Evolutionary conservation across 2,329 filamentous ascomycete species (phyloP).

Genomic region (Paradendryphiella salina): DNA sequence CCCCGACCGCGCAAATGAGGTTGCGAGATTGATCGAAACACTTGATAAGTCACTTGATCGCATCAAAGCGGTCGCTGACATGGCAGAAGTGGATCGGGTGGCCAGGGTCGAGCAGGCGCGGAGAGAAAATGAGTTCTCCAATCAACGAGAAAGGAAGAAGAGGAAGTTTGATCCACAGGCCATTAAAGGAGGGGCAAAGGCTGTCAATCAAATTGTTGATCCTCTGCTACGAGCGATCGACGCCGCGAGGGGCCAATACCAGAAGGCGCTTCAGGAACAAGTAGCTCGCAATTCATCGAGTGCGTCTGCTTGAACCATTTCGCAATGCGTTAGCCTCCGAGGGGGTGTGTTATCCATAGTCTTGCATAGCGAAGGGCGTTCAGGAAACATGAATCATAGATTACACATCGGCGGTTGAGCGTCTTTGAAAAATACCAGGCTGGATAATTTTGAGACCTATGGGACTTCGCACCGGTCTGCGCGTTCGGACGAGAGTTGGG

Average conservation of each 20-base stretch:
- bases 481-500: not conserved
- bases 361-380: constrained; percentile 43
- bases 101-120: constrained; percentile 68
- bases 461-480: not conserved
- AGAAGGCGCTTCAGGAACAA: constrained; percentile 68
- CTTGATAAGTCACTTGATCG: constrained; percentile 75
- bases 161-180: constrained; percentile 68
- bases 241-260: constrained; percentile 71
- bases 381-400: not conserved
- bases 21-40: constrained; percentile 80
- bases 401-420: not conserved
- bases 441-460: no score
- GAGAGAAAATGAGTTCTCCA: constrained; percentile 70
- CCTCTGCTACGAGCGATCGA: constrained; percentile 73
- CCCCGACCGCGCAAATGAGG: constrained; percentile 74
- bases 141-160: constrained; percentile 73
- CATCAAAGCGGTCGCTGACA: constrained; percentile 76
- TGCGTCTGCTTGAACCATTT: not conserved
- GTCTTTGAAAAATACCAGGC: not conserved
- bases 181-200: constrained; percentile 73
- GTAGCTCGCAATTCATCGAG: constrained; percentile 24
- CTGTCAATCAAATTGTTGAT: constrained; percentile 74
- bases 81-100: constrained; percentile 75
- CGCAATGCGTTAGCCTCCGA: not conserved
- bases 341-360: constrained; percentile 2